Conservation (phyloP, 345 rosid species). For the Stellera chamaejasme region DNA sequence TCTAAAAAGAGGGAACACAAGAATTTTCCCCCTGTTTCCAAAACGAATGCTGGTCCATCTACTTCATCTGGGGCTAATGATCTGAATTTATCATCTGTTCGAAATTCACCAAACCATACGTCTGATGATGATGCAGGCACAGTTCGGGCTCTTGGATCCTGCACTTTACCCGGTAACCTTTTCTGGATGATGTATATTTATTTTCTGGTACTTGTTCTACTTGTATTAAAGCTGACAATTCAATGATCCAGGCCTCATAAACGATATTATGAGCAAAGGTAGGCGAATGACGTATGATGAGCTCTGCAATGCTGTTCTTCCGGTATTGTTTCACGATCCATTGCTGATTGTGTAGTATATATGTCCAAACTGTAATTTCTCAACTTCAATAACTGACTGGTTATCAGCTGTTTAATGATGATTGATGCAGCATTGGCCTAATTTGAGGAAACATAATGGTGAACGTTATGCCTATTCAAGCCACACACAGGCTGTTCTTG, state of each 20-base stretch:
- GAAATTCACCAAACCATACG: slow-evolving; percentile 45
- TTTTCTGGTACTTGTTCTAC: neutral
- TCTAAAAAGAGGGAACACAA: slow-evolving; percentile 41
- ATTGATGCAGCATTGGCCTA: slow-evolving; percentile 86
- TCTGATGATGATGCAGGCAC: slow-evolving; percentile 61
- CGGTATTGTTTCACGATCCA: slow-evolving; percentile 38
- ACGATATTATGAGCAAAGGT: slow-evolving; percentile 93
- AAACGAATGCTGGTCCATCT: slow-evolving; percentile 67
- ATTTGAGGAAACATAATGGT: slow-evolving; percentile 96
- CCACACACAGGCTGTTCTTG: slow-evolving; percentile 98
- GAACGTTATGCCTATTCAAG: slow-evolving; percentile 97
- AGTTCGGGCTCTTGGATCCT: slow-evolving; percentile 42
- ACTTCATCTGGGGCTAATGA: slow-evolving; percentile 67
- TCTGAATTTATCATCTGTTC: slow-evolving; percentile 51
- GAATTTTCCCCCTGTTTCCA: slow-evolving; percentile 35
- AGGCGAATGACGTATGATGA: slow-evolving; percentile 88
- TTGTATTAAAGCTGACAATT: neutral
- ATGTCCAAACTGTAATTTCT: too few species aligned
- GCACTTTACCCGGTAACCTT: slow-evolving; percentile 65
- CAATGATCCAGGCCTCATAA: slow-evolving; percentile 48
- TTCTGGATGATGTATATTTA: neutral
- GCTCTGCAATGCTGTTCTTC: slow-evolving; percentile 91
- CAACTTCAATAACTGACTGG: slow-evolving; percentile 2
- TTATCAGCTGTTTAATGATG: slow-evolving; percentile 8
- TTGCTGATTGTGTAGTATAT: neutral